Evolutionary conservation across 306 rosid genomes (phyloP), one percentile per base, ranked within the genome.

Genomic region (Vigna trinervia): DNA sequence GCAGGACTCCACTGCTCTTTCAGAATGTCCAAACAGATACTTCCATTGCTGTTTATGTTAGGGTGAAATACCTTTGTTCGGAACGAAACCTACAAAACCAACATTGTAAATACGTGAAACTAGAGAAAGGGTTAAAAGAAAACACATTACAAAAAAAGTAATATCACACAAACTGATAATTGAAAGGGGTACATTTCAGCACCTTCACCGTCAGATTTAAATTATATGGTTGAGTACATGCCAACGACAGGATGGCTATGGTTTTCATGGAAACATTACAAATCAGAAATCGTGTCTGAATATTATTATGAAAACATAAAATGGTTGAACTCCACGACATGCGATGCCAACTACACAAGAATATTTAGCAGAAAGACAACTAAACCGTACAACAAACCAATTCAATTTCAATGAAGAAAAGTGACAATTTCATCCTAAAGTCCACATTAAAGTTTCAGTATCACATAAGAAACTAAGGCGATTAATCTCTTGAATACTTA

Each of bases 21-120:
- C 71, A 82, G 65, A 82, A 82, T 82, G 69, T 82, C 85, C 8
- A 82, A 82, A 79, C 91, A 87, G 74, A 87, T 87, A 50, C 91
- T 87, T 39, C 91, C 91, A 62, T 85, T 87, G 75, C 85, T 87
- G 72, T 87, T 87, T 70, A 87, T 87, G 80, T 87, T 87, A 1
- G 91, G 91, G 30, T 87, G 91, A 78, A 73, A 87, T 6, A 87
- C 91, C 80, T 87, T 87, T 38, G 89, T 87, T 48, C 67, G 66
- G 58, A 87, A 87, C 20, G 91, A 81, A 75, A 87, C 89, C 91
- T 87, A 82, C 17, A 68, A 46, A 82, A 38, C 28, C 59, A 28
- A 58, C 28, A 67, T 39, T 7, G 43, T 38, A 51, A 36, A 22
- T 46, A 22, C 12, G n/a, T 20, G 22, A 50, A 71, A 62, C 3